A percentile compares a stretch with the other conserved stretches of the same genome.
Conservation (phyloP, 495 filamentous ascomycete genomes). For the Delitschia confertaspora region DNA sequence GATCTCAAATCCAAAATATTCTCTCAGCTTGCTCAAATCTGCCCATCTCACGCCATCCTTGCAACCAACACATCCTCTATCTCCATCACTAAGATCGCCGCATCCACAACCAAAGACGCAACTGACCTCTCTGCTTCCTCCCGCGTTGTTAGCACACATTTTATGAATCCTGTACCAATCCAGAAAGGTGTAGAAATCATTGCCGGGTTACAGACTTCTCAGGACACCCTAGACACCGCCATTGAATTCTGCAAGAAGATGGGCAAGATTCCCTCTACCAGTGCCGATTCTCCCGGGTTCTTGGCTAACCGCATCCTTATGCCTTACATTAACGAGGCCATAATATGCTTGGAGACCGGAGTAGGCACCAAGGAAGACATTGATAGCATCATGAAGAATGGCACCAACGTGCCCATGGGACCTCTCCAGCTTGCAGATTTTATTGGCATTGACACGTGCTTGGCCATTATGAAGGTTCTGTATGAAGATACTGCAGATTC, state of each 20-base stretch:
- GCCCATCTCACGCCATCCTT: slow-evolving; percentile 78
- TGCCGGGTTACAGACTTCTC: slow-evolving; percentile 79
- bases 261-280: slow-evolving; percentile 84
- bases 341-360: slow-evolving; percentile 93
- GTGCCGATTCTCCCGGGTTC: slow-evolving; percentile 87
- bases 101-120: slow-evolving; percentile 61
- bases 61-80: slow-evolving; percentile 98
- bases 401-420: slow-evolving; percentile 97
- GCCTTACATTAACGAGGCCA: slow-evolving; percentile 98
- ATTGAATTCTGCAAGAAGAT: slow-evolving; percentile 79
- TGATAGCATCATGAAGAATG: slow-evolving; percentile 97
- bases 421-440: slow-evolving; percentile 91
- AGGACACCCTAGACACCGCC: slow-evolving; percentile 71
- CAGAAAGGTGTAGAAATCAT: slow-evolving; percentile 99
- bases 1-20: slow-evolving; percentile 83
- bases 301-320: slow-evolving; percentile 94
- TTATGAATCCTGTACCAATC: slow-evolving; percentile 98
- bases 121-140: slow-evolving; percentile 73
- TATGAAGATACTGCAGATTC: slow-evolving; percentile 86
- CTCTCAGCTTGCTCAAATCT: slow-evolving; percentile 69
- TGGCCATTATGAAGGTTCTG: slow-evolving; percentile 95
- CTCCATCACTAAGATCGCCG: slow-evolving; percentile 89
- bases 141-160: slow-evolving; percentile 90
- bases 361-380: slow-evolving; percentile 83
- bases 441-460: slow-evolving; percentile 92